Percentiles rank a stretch among this genome's conserved stretches.
Conservation (phyloP, 805 yeast species). For the Lipomyces orientalis region DNA sequence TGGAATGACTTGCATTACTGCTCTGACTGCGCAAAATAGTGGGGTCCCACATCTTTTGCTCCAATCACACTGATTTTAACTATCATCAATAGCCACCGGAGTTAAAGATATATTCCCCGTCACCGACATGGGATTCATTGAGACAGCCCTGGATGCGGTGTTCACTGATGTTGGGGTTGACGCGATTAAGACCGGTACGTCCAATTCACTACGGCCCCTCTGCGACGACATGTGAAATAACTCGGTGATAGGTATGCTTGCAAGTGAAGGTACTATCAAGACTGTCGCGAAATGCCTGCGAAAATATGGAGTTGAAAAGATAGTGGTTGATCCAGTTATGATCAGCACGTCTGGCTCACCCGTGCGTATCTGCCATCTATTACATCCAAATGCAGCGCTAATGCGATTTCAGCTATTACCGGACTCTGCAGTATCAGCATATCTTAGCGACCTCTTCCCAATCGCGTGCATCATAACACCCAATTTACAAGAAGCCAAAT, state of each 20-base stretch:
- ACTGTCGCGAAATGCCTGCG: conserved; percentile 51
- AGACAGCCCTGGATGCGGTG: conserved; percentile 57
- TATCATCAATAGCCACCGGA: conserved; percentile 44
- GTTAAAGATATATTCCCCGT: conserved; percentile 50
- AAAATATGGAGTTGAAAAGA: conserved; percentile 43
- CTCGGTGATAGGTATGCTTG: conserved; percentile 63
- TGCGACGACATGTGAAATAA: not conserved
- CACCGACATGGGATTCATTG: conserved; percentile 54
- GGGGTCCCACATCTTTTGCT: conserved; percentile 12
- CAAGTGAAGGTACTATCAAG: conserved; percentile 58
- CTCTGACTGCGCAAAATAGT: conserved; percentile 82
- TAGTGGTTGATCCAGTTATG: conserved; percentile 85
- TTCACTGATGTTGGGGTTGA: conserved; percentile 66
- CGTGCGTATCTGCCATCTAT: conserved; percentile 11
- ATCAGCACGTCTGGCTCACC: conserved; percentile 77
- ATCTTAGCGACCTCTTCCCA: conserved; percentile 55
- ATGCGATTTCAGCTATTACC: conserved; percentile 51
- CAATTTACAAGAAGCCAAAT: conserved; percentile 68
- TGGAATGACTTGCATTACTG: conserved; percentile 77
- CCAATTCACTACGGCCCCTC: not conserved
- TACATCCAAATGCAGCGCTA: not conserved
- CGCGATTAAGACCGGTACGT: conserved; percentile 64
- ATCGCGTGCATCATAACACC: conserved; percentile 73
- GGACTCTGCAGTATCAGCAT: conserved; percentile 52
- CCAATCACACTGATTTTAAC: not conserved